A percentile compares a stretch with the other conserved stretches of the same genome.
Evolutionary conservation across 1,284 basidiomycete species (phyloP).

Genomic region (Lentinus polychrous): DNA sequence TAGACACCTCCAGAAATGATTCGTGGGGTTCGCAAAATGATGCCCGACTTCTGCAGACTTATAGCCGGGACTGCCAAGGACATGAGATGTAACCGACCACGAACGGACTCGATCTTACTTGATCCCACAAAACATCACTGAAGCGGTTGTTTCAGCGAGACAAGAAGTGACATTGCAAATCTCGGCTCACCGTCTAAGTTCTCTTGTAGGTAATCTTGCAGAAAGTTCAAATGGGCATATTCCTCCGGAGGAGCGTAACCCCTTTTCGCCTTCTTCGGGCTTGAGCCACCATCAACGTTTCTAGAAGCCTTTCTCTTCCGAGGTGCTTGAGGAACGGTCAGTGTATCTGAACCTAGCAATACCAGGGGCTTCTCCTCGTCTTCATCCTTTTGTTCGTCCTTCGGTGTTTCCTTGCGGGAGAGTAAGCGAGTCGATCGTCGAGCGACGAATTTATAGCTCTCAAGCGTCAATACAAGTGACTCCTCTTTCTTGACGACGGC

Average conservation of each 20-base stretch:
- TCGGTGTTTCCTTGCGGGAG: not conserved
- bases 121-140: conserved; percentile 27
- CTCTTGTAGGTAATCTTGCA: conserved; percentile 33
- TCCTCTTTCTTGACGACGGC: not conserved
- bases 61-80: conserved; percentile 42
- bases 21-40: conserved; percentile 68
- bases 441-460: not conserved
- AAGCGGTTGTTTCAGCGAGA: not conserved
- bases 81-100: not conserved
- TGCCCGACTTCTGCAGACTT: conserved; percentile 56
- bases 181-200: conserved; percentile 35
- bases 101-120: conserved; percentile 18
- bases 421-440: not conserved
- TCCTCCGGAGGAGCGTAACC: conserved; percentile 26
- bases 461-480: not conserved
- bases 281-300: not conserved
- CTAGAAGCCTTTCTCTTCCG: not conserved
- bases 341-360: too few relatives aligned
- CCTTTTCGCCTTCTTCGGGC: conserved; percentile 17
- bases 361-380: not conserved
- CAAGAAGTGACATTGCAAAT: not conserved
- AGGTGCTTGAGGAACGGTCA: not conserved
- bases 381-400: not conserved
- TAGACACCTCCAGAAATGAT: conserved; percentile 62
- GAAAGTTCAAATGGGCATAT: conserved; percentile 26